Percentiles rank a stretch among this genome's conserved stretches.
Evolutionary conservation across 129 eudicot genomes (phyloP).

Genomic region (Deinandra increscens): DNA sequence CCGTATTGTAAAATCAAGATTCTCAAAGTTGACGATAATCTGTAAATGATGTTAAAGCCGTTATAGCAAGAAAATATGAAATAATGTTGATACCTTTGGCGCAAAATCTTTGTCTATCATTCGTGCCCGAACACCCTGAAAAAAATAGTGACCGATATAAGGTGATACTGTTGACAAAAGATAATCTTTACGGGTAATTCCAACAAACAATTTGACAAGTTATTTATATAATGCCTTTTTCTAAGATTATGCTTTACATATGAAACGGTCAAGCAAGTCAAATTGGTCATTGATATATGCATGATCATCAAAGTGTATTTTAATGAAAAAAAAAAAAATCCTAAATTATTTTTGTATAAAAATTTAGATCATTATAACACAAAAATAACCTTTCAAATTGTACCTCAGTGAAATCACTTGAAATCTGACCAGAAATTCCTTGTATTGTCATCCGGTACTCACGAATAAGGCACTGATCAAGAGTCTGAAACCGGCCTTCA

Average conservation of each 20-base stretch:
- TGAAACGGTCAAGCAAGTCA: no score
- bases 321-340: no score
- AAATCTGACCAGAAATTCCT: conserved; percentile 47
- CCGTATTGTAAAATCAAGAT: not conserved
- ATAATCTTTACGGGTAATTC: not conserved
- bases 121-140: conserved; percentile 71
- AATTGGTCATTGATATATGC: no score
- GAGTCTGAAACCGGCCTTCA: conserved; percentile 74
- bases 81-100: conserved; percentile 55
- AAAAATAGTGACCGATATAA: not conserved
- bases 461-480: conserved; percentile 64
- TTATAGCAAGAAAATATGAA: not conserved
- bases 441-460: conserved; percentile 72
- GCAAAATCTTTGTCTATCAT: conserved; percentile 62
- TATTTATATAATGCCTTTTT: no score
- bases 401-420: conserved; percentile 69
- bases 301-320: no score
- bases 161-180: not conserved
- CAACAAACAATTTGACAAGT: no score
- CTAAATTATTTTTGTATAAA: no score
- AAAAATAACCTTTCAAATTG: not conserved
- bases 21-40: no score
- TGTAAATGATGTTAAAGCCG: not conserved
- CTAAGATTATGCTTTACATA: no score
- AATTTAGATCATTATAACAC: no score